Conservation (phyloP, 2,329 filamentous ascomycete species). For the Fusarium verrucosum region DNA sequence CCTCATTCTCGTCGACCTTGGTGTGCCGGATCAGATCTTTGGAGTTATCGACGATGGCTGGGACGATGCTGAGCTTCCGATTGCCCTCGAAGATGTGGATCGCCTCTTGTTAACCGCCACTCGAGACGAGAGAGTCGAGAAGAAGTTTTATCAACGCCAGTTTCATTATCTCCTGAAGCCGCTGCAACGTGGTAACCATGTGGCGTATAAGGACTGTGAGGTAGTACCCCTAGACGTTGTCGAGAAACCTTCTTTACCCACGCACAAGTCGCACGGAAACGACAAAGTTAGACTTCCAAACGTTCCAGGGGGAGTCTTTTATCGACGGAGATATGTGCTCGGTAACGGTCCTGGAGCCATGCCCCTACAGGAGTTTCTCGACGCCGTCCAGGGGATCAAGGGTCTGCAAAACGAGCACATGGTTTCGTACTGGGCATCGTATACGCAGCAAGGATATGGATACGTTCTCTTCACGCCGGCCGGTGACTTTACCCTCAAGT, state of each 20-base stretch:
- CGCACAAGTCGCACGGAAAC: constrained; percentile 51
- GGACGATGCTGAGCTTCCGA: constrained; percentile 79
- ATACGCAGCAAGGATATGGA: constrained; percentile 69
- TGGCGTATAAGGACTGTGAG: constrained; percentile 72
- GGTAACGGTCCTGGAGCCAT: constrained; percentile 56
- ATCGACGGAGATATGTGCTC: constrained; percentile 66
- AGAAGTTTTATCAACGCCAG: constrained; percentile 75
- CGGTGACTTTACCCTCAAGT: constrained; percentile 72
- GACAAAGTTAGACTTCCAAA: constrained; percentile 72
- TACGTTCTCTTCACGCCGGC: constrained; percentile 74
- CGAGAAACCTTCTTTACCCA: constrained; percentile 63
- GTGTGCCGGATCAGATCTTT: constrained; percentile 78
- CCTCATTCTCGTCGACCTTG: constrained; percentile 74
- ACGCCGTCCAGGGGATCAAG: constrained; percentile 67
- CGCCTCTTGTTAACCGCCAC: constrained; percentile 68
- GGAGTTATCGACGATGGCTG: constrained; percentile 78
- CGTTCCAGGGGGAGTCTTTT: constrained; percentile 64
- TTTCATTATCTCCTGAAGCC: constrained; percentile 75
- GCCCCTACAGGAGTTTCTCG: constrained; percentile 64
- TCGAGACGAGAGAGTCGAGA: constrained; percentile 70
- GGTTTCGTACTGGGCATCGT: constrained; percentile 76
- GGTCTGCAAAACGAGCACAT: constrained; percentile 73
- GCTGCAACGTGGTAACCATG: constrained; percentile 67
- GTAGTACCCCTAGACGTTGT: constrained; percentile 74
- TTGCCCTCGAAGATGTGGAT: constrained; percentile 71